These are phyloP conservation scores for Fusarium coffeatum DNA, from an alignment of 2,329 filamentous ascomycete genomes.

Conservation along the genomic window DNA sequence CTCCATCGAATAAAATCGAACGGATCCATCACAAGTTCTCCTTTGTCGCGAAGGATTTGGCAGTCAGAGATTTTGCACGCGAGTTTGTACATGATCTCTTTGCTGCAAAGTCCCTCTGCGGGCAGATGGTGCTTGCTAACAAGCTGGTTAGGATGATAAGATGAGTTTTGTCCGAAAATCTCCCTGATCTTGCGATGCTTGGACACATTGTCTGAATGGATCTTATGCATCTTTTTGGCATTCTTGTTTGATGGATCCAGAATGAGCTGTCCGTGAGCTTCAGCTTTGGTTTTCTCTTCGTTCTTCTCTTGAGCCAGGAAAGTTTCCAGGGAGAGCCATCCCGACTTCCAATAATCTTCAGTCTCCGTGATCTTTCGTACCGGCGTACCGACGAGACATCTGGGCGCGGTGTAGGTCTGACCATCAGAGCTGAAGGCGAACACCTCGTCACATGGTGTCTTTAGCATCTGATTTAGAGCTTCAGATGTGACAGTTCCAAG, in stretches of 20 bases:
- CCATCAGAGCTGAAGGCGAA: constrained; percentile 42
- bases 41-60: constrained; percentile 36
- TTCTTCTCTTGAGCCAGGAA: constrained; percentile 45
- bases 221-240: constrained; percentile 33
- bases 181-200: constrained; percentile 51
- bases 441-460: constrained; percentile 28
- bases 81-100: constrained; percentile 52
- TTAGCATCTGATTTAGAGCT: constrained; percentile 17
- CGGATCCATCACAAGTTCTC: constrained; percentile 51
- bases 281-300: constrained; percentile 39
- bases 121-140: constrained; percentile 51
- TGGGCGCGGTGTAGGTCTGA: constrained; percentile 41
- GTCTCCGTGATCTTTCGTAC: constrained; percentile 47
- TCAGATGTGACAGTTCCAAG: neutral
- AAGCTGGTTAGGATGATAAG: constrained; percentile 54
- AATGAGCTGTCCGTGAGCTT: neutral
- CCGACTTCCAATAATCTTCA: constrained; percentile 47
- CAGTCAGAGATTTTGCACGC: constrained; percentile 51
- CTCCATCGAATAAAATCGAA: constrained; percentile 55
- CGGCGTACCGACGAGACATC: constrained; percentile 44
- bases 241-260: constrained; percentile 21
- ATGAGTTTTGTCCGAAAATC: constrained; percentile 48
- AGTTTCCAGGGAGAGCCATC: constrained; percentile 48
- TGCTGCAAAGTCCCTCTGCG: constrained; percentile 48
- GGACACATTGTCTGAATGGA: constrained; percentile 49